phyloP scores from a whole-genome alignment of 1,139 yeast species.

The Blastobotrys illinoisensis region DNA sequence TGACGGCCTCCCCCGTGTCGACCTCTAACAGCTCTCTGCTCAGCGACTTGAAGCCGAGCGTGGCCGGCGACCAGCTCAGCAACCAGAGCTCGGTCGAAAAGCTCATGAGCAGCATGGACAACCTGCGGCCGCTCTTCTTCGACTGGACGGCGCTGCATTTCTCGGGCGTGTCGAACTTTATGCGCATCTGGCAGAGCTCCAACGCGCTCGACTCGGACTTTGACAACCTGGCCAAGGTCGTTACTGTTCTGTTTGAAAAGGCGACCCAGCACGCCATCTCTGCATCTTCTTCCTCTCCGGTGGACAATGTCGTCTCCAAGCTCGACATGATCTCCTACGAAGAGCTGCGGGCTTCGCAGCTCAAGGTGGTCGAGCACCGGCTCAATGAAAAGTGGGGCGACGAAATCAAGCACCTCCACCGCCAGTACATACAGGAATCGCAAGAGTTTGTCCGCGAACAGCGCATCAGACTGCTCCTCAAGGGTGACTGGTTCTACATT shows the following conservation, averaged over 20 bases:
- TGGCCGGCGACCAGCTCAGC: not conserved
- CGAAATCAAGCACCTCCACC: conserved; percentile 46
- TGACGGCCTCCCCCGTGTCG: not conserved
- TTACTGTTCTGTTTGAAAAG: conserved; percentile 33
- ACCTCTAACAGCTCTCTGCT: conserved; percentile 3
- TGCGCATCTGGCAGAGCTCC: conserved; percentile 66
- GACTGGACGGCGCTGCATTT: conserved; percentile 55
- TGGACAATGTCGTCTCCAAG: conserved; percentile 21
- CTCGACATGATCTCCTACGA: conserved; percentile 43
- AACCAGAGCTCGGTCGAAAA: conserved; percentile 10
- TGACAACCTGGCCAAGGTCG: conserved; percentile 43
- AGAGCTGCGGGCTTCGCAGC: conserved; percentile 53
- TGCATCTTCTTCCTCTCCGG: conserved; percentile 18
- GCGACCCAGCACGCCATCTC: conserved; percentile 27
- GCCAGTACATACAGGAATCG: conserved; percentile 52
- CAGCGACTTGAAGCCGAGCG: not conserved
- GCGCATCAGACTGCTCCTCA: conserved; percentile 62
- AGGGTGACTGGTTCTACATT: conserved; percentile 81
- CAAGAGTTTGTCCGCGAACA: conserved; percentile 75
- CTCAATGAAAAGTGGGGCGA: conserved; percentile 33
- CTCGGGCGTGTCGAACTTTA: conserved; percentile 50
- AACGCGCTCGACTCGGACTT: conserved; percentile 51
- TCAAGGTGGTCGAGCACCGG: conserved; percentile 39
- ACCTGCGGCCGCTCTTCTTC: conserved; percentile 43
- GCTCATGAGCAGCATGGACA: conserved; percentile 20